phyloP scores from a whole-genome alignment of 2,329 filamentous ascomycete species.

The Geoglossum cookeanum region DNA sequence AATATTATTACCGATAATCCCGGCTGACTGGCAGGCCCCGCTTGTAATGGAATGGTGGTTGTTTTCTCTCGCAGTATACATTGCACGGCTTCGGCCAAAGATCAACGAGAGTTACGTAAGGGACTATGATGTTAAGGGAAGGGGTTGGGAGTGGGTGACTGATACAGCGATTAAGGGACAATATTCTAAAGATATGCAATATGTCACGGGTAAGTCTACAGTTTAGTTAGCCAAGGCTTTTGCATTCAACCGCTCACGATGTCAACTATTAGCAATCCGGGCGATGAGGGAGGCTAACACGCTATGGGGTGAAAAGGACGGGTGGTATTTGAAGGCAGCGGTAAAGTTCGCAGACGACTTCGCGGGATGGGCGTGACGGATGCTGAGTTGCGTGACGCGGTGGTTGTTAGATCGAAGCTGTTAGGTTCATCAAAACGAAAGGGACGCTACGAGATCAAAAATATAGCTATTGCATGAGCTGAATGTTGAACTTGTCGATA shows the following conservation, averaged over 20 bases:
- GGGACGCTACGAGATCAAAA: neutral
- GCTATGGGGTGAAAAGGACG: conserved; percentile 54
- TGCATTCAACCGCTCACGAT: neutral
- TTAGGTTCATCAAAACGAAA: neutral
- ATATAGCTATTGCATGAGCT: neutral
- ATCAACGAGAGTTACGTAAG: conserved; percentile 48
- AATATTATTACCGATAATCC: conserved; percentile 63
- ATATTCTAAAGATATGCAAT: conserved; percentile 59
- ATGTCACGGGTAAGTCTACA: conserved; percentile 50
- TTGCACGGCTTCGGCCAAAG: conserved; percentile 52
- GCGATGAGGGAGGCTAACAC: conserved; percentile 54
- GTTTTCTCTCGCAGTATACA: conserved; percentile 57
- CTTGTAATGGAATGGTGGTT: conserved; percentile 84
- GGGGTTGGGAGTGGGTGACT: conserved; percentile 60
- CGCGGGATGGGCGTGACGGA: conserved; percentile 37
- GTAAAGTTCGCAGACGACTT: conserved; percentile 58
- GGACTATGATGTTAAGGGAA: conserved; percentile 38
- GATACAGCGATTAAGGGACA: conserved; percentile 49
- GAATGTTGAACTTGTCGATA: neutral
- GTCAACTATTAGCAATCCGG: conserved; percentile 34
- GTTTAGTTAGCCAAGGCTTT: neutral
- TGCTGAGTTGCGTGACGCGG: neutral
- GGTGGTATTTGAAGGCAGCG: conserved; percentile 47
- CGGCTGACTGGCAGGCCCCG: conserved; percentile 48
- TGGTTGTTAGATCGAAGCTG: neutral